Evolutionary conservation across 768 basidiomycete species (phyloP).

Genomic region (Collybia sordida): DNA sequence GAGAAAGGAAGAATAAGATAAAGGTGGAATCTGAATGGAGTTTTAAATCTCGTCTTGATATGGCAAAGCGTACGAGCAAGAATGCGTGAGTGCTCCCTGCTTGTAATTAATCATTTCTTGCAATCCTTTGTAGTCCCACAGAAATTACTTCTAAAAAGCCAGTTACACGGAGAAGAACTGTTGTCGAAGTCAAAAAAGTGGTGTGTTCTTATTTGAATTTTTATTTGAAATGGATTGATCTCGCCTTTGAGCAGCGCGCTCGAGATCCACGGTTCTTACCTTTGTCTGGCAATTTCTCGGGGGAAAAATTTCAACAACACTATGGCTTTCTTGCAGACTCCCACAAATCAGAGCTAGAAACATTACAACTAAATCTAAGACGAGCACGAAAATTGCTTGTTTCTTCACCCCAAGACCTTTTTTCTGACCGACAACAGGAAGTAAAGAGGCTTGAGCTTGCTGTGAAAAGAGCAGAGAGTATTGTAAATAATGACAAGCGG

Average conservation of each 20-base stretch:
- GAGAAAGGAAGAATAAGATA: constrained; percentile 26
- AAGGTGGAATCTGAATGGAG: constrained; percentile 42
- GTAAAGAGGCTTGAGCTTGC: constrained; percentile 69
- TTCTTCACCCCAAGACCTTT: constrained; percentile 60
- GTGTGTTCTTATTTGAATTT: constrained; percentile 40
- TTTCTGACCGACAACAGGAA: constrained; percentile 64
- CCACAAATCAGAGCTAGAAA: constrained; percentile 62
- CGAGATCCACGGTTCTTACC: constrained; percentile 88
- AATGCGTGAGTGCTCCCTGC: constrained; percentile 68
- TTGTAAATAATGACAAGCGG: constrained; percentile 68
- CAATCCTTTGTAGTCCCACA: constrained; percentile 52
- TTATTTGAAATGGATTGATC: constrained; percentile 2
- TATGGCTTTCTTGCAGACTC: constrained; percentile 76
- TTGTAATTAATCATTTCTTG: neutral
- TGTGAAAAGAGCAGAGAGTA: constrained; percentile 74
- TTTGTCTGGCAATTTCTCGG: constrained; percentile 66
- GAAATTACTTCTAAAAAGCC: constrained; percentile 86
- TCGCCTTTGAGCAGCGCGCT: constrained; percentile 47
- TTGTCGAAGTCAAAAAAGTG: constrained; percentile 64
- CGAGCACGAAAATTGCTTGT: constrained; percentile 63
- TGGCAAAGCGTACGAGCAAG: constrained; percentile 69
- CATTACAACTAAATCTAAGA: constrained; percentile 64
- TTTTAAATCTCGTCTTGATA: constrained; percentile 40
- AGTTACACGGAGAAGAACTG: constrained; percentile 68
- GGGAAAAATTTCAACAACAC: constrained; percentile 61